Conservation (phyloP, 2,329 filamentous ascomycete species). For the Fusarium humuli region DNA sequence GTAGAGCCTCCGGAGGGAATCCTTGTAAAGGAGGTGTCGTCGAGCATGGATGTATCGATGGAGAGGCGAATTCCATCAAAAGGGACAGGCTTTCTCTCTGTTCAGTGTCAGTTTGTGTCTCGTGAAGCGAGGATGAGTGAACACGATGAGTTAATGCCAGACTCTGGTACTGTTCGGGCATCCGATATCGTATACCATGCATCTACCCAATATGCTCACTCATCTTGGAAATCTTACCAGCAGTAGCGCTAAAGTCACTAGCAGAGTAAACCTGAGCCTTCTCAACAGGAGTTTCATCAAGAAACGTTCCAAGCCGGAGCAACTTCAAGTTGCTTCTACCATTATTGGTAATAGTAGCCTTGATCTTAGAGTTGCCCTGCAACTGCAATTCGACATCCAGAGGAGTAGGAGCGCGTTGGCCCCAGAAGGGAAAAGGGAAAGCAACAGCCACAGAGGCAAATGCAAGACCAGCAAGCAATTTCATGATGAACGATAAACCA, state of each 20-base stretch:
- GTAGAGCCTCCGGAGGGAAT: constrained; percentile 63
- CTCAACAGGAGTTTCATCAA: constrained; percentile 64
- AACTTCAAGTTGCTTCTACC: constrained; percentile 62
- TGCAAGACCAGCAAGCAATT: constrained; percentile 46
- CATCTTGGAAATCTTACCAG: constrained; percentile 48
- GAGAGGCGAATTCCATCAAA: constrained; percentile 67
- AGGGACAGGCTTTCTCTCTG: constrained; percentile 55
- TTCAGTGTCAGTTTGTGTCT: background rate
- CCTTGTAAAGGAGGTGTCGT: constrained; percentile 61
- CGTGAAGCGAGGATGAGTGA: background rate
- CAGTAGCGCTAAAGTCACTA: constrained; percentile 4
- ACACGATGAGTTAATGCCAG: no score
- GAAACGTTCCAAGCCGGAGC: constrained; percentile 64
- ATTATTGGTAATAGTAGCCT: constrained; percentile 65
- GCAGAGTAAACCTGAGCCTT: constrained; percentile 63
- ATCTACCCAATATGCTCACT: background rate
- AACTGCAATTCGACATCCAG: constrained; percentile 60
- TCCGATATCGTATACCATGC: background rate
- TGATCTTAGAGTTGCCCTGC: constrained; percentile 64
- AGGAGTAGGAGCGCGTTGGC: constrained; percentile 53
- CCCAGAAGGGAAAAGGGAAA: constrained; percentile 33
- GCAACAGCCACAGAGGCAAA: constrained; percentile 44
- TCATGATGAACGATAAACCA: no score
- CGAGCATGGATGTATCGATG: constrained; percentile 58
- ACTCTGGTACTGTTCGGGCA: no score